Base-by-base conservation (phyloP, 352 stramenopile genomes). In the Phytophthora lateralis region DNA sequence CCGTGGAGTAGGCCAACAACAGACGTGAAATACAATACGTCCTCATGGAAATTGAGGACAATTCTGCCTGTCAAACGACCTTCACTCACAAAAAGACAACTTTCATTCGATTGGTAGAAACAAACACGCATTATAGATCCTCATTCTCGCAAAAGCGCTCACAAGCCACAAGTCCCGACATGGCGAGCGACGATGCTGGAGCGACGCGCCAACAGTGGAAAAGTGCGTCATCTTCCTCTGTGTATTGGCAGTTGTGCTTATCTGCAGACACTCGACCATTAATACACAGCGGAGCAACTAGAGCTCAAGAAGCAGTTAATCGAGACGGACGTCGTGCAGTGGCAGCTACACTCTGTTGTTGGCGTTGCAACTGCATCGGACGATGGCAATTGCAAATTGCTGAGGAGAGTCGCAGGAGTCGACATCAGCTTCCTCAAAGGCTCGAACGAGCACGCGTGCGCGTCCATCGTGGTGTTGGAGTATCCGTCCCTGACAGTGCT, bases 351-450 rank as follows among this genome's bases (percentile, higher is more conserved):
- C 1, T 37, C 18, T 26, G 20, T 32, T 32, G 32, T 30, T 20
- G 35, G 9, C n/a, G 47, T 10, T 47, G 41, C 27, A 45, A 32
- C 11, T 24, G 42, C 39, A 20, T 55, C 32, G 37, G 35, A 58
- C 20, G 29, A 58, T 7, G 27, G 26, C n/a, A 53, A 29, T 30
- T 30, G 15, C 20, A 55, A 51, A 49, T 29, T 46, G 11, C 44
- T 93, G 8, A 65, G 29, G 20, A 76, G 70, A 55, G 66, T 95
- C 17, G 86, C 80, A 32, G 86, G 84, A 12, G 86, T 95, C 14
- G 86, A 95, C 50, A 93, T 95, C 61, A 93, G 83, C 32, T 95
- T 93, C 57, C 66, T 92, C 6, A 92, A 90, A 47, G 82, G 75
- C 29, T 92, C 84, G 39, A 87, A 78, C 39, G 74, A 93, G 43